Evolutionary conservation across 208 protist species (phyloP), one percentile per base, ranked within the genome.

Genomic region (Zelonia costaricensis): DNA sequence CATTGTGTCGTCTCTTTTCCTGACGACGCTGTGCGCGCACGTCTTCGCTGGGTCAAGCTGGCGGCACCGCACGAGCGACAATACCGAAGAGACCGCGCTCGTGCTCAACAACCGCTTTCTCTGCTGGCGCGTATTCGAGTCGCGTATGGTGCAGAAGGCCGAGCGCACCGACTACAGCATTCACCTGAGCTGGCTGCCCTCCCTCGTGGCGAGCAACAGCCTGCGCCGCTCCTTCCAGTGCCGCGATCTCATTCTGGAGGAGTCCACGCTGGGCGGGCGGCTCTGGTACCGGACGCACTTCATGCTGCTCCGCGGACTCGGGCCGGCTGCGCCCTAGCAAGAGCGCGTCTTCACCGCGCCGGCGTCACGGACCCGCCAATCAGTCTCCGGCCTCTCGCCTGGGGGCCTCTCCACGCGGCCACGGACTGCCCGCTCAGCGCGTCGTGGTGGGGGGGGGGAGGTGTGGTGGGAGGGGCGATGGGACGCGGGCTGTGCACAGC

Each of bases 231-330:
- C 82, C 8, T 94, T 84, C 47, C 54, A 68, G 46, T 78, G 74
- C 35, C 56, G 67, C 22, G 54, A 76, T n/a, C 31, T 86, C 20
- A 85, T 94, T 12, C 69, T 88, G 61, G 68, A 78, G 20, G 52
- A 61, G 39, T 78, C 76, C 23, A 77, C 76, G 5, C 47, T 80
- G 16, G 78, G 68, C 0, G 78, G 62, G 22, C 48, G 72, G 20
- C 5, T 82, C 47, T 94, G 84, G 83, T 94, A 94, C 61, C 42
- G 60, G 35, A 43, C 68, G 22, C 78, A 94, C 63, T 91, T 91
- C 59, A 31, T 60, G n/a, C 15, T 85, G 40, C 80, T 93, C 43
- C 57, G 69, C 27, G 38, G 59, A 1, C 59, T 87, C 15, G 69
- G 74, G 9, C 58, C 79, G 47, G 68, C 61, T 33, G 40, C 54